Percentiles rank a stretch among this genome's conserved stretches.
These are phyloP conservation scores for Pleurotus djamor DNA, from an alignment of 768 basidiomycete species.

Conservation along the genomic window DNA sequence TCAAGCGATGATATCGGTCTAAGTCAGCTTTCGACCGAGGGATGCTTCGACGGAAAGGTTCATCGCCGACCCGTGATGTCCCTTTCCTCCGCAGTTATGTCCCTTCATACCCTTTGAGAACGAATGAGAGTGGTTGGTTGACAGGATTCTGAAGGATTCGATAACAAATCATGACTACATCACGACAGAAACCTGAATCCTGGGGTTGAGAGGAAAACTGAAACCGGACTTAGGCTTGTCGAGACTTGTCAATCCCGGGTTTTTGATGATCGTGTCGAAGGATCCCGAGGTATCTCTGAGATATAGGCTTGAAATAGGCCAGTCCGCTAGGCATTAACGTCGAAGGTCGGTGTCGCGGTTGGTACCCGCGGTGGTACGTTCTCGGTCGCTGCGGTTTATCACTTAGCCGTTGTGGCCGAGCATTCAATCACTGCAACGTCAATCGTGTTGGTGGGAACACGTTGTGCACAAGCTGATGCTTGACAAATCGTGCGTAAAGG, in stretches of 20 bases:
- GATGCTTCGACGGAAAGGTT: not conserved
- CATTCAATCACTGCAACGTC: not conserved
- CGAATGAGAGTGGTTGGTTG: not conserved
- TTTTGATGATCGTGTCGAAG: not conserved
- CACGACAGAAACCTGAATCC: not conserved
- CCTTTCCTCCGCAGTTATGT: constrained; percentile 2
- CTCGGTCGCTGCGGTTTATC: not conserved
- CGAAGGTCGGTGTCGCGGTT: not conserved
- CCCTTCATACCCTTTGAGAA: not conserved
- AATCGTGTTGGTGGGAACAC: too few relatives aligned
- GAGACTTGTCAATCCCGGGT: constrained; percentile 2
- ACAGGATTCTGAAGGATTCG: constrained; percentile 1
- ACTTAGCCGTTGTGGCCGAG: not conserved
- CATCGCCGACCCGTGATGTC: constrained; percentile 2
- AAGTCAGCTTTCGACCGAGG: not conserved
- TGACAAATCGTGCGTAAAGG: too few relatives aligned
- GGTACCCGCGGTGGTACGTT: not conserved
- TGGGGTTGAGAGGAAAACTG: not conserved
- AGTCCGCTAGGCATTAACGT: not conserved
- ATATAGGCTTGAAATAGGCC: not conserved
- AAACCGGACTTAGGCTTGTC: constrained; percentile 5
- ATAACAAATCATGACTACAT: not conserved
- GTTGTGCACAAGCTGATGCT: too few relatives aligned
- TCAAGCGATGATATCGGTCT: constrained; percentile 1
- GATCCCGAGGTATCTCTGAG: constrained; percentile 1